Percentiles rank a stretch among this genome's conserved stretches.
Conservation (phyloP, 345 rosid species). For the Eucalyptus erythrocorys region DNA sequence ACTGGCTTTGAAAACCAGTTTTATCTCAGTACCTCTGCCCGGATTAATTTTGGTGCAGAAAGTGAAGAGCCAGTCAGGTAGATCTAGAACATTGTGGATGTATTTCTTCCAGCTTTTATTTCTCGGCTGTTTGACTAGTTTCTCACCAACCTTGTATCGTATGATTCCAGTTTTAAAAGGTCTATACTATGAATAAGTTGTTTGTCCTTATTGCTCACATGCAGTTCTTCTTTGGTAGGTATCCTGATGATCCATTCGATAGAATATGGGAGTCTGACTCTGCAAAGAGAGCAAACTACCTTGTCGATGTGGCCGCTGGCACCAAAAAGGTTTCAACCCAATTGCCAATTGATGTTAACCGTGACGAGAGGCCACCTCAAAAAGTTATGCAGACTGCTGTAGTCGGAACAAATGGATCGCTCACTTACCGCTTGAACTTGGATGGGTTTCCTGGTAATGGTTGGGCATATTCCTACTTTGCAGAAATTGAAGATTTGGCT, state of each 20-base stretch:
- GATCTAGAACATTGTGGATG: conserved; percentile 5
- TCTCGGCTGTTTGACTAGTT: not conserved
- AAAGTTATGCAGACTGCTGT: conserved; percentile 99
- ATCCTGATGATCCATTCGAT: conserved; percentile 95
- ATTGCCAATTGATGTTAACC: conserved; percentile 31
- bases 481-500: conserved; percentile 83
- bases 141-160: not conserved
- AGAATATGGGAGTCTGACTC: conserved; percentile 95
- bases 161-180: not conserved
- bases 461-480: conserved; percentile 81
- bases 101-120: not conserved
- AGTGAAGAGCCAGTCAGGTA: conserved; percentile 78
- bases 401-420: conserved; percentile 82
- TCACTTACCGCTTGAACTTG: conserved; percentile 80
- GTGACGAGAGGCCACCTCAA: conserved; percentile 56
- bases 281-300: conserved; percentile 68
- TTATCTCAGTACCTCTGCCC: conserved; percentile 70
- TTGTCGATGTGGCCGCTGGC: conserved; percentile 94
- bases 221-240: conserved; percentile 25
- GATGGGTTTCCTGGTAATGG: conserved; percentile 94
- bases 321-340: conserved; percentile 63
- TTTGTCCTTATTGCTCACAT: not conserved
- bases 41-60: conserved; percentile 94
- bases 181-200: not conserved
- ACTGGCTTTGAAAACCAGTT: conserved; percentile 52